Evolutionary conservation across 2,329 filamentous ascomycete species (phyloP).

Genomic region (Trichoderma simmonsii): DNA sequence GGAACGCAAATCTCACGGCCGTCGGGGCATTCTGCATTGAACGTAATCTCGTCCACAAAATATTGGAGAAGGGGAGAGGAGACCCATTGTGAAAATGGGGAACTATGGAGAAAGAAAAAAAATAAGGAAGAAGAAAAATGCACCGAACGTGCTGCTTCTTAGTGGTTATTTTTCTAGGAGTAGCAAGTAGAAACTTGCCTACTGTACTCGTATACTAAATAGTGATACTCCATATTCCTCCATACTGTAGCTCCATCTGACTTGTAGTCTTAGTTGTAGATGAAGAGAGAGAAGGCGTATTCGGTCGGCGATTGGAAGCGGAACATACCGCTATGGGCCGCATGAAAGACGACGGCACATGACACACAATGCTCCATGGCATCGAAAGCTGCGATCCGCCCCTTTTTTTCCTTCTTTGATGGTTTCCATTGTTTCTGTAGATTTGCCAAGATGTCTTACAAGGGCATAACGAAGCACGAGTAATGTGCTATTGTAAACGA

Average conservation of each 20-base stretch:
- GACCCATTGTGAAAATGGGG: neutral
- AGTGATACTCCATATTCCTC: neutral
- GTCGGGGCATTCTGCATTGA: slow-evolving; percentile 1
- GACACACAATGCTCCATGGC: slow-evolving; percentile 1
- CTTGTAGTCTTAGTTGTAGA: neutral
- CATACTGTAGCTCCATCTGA: neutral
- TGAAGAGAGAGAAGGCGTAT: neutral
- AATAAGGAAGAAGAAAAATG: neutral
- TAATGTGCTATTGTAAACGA: neutral
- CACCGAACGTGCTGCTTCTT: neutral
- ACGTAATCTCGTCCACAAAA: slow-evolving; percentile 8
- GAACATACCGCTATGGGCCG: neutral
- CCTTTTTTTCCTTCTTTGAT: neutral
- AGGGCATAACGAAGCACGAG: neutral
- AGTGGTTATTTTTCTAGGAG: no score
- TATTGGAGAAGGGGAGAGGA: neutral
- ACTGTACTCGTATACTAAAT: neutral
- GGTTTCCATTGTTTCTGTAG: neutral
- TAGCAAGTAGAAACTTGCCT: neutral
- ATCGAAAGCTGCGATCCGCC: neutral
- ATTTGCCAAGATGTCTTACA: neutral
- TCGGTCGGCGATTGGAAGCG: neutral
- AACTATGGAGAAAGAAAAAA: neutral
- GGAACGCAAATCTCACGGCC: neutral
- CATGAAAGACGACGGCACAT: neutral